Conservation (phyloP, 129 eudicot genomes). For the Flaveria linearis region DNA sequence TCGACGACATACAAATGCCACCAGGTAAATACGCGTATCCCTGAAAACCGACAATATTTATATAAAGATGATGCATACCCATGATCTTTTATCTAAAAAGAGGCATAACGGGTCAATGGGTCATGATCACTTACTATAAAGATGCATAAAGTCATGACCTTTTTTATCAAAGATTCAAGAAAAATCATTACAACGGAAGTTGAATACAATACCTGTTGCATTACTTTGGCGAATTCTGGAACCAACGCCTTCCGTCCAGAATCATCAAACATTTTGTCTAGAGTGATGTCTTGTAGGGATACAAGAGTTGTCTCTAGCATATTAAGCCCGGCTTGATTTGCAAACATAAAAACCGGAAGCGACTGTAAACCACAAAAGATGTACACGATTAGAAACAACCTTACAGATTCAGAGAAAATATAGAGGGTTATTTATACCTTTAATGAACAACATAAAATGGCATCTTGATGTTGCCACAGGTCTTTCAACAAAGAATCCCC, state of each 20-base stretch:
- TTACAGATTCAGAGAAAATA: not conserved
- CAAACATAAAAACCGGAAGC: slow-evolving; percentile 68
- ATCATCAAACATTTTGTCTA: slow-evolving; percentile 83
- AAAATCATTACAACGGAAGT: not conserved
- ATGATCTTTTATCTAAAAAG: not conserved
- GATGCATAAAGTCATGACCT: slow-evolving; percentile 2
- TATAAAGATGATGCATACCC: not conserved
- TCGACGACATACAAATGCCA: slow-evolving; percentile 77
- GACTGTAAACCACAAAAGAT: slow-evolving; percentile 45
- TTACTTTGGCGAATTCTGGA: slow-evolving; percentile 75
- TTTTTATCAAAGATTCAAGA: slow-evolving; percentile 12
- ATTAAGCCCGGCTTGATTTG: slow-evolving; percentile 89
- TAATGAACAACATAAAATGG: slow-evolving; percentile 80
- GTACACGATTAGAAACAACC: not conserved
- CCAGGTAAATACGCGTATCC: slow-evolving; percentile 78
- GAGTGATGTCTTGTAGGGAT: slow-evolving; percentile 83
- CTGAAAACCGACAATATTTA: slow-evolving; percentile 31
- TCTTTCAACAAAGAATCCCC: slow-evolving; percentile 65
- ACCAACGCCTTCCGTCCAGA: slow-evolving; percentile 71
- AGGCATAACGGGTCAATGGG: not conserved
- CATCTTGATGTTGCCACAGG: slow-evolving; percentile 80
- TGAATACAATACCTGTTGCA: slow-evolving; percentile 63
- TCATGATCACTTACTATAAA: not conserved
- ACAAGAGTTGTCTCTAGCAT: slow-evolving; percentile 90
- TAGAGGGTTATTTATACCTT: slow-evolving; percentile 36